Evolutionary conservation across 495 filamentous ascomycete genomes (phyloP).

Genomic region (Cercophora scortea): DNA sequence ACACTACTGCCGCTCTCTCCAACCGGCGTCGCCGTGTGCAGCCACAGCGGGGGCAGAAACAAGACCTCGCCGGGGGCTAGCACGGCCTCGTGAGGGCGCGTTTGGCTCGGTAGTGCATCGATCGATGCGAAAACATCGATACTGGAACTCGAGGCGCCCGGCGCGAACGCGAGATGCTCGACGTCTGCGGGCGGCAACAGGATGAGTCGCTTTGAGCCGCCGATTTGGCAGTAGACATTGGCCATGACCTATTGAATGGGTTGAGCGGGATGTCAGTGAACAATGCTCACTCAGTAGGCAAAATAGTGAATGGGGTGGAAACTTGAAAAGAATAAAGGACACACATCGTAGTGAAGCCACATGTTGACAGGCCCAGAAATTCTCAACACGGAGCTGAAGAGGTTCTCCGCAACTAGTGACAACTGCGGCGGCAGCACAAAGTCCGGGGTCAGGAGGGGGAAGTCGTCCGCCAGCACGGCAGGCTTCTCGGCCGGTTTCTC

Average conservation of each 20-base stretch:
- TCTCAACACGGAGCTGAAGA: conserved; percentile 74
- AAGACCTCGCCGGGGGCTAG: conserved; percentile 66
- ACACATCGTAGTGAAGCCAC: conserved; percentile 89
- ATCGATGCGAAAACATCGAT: conserved; percentile 54
- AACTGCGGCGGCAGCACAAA: conserved; percentile 64
- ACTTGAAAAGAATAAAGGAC: conserved; percentile 10
- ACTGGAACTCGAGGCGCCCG: conserved; percentile 73
- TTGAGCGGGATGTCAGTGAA: too few relatives aligned
- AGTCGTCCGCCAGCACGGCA: conserved; percentile 61
- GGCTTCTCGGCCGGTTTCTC: conserved; percentile 60
- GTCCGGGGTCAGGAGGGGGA: conserved; percentile 58
- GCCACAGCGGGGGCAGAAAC: conserved; percentile 75
- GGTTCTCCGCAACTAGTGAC: conserved; percentile 45
- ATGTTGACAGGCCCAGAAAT: conserved; percentile 78
- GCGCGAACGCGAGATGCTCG: conserved; percentile 55
- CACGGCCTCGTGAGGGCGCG: conserved; percentile 57
- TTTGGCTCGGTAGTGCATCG: conserved; percentile 22
- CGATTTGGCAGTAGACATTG: conserved; percentile 77
- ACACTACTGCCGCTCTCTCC: conserved; percentile 41
- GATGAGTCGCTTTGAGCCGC: conserved; percentile 60
- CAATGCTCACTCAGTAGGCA: too few relatives aligned
- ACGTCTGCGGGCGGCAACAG: conserved; percentile 77
- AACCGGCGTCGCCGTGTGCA: conserved; percentile 64
- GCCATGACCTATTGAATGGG: conserved; percentile 59
- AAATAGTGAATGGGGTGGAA: too few relatives aligned